A percentile compares a stretch with the other conserved stretches of the same genome.
Evolutionary conservation across 371 early-diverging fungal species (phyloP).

Genomic region (Syncephalastrum sp.): DNA sequence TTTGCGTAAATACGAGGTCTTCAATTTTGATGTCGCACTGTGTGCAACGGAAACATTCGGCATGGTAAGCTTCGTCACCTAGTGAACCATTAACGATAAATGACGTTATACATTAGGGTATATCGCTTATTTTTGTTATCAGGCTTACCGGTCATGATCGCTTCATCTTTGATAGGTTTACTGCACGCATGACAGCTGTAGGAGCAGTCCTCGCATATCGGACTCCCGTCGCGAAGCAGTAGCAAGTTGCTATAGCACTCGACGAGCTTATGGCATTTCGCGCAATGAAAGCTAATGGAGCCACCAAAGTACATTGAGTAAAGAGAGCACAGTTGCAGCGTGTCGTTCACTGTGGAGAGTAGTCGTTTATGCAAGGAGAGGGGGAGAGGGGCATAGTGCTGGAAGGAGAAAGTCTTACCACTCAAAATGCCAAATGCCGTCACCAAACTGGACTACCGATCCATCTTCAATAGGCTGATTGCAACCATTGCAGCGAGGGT

Average conservation of each 20-base stretch:
- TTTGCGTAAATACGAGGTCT: conserved; percentile 79
- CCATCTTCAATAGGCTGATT: conserved; percentile 74
- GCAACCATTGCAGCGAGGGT: conserved; percentile 77
- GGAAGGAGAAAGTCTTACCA: conserved; percentile 25
- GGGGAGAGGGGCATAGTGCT: not conserved
- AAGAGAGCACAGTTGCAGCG: conserved; percentile 2
- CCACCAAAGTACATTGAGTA: conserved; percentile 7
- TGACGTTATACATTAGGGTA: not conserved
- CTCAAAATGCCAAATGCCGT: conserved; percentile 69
- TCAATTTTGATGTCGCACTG: conserved; percentile 73
- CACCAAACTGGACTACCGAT: conserved; percentile 82
- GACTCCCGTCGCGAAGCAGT: conserved; percentile 79
- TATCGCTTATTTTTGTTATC: not conserved
- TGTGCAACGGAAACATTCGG: conserved; percentile 80
- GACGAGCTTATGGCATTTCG: conserved; percentile 72
- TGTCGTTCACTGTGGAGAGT: conserved; percentile 1
- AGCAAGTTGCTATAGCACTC: conserved; percentile 80
- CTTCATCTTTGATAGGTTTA: conserved; percentile 83
- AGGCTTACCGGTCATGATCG: conserved; percentile 76
- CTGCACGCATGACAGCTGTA: conserved; percentile 81
- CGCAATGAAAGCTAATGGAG: conserved; percentile 69
- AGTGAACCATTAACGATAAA: conserved; percentile 3
- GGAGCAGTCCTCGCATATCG: conserved; percentile 86
- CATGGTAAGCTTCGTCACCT: conserved; percentile 85
- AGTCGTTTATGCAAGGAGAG: conserved; percentile 2